A percentile compares a stretch with the other conserved stretches of the same genome.
These are phyloP conservation scores for Clitopilus hobsonii DNA, from an alignment of 768 basidiomycete species.

Conservation along the genomic window DNA sequence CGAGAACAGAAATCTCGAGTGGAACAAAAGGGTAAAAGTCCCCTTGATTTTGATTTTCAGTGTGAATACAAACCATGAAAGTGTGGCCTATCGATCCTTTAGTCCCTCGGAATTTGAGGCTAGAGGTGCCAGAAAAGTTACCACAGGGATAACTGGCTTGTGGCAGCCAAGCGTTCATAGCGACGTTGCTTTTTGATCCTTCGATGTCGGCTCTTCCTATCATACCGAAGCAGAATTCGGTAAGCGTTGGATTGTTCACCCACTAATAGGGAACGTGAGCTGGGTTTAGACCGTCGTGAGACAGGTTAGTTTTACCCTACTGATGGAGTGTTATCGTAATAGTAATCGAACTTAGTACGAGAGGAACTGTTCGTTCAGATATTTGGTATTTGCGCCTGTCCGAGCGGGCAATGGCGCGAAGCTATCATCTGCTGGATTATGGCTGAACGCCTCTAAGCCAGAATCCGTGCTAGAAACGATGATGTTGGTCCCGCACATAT, in stretches of 20 bases:
- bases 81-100: constrained; percentile 83
- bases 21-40: constrained; percentile 79
- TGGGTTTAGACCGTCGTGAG: constrained; percentile 82
- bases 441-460: constrained; percentile 83
- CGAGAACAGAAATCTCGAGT: constrained; percentile 78
- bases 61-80: constrained; percentile 80
- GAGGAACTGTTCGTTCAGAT: constrained; percentile 82
- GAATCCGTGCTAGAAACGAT: constrained; percentile 75
- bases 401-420: constrained; percentile 75
- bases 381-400: constrained; percentile 80
- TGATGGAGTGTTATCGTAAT: constrained; percentile 71
- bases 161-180: constrained; percentile 82
- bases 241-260: constrained; percentile 81
- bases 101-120: constrained; percentile 74
- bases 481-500: constrained; percentile 66
- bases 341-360: constrained; percentile 80
- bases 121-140: constrained; percentile 79
- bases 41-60: constrained; percentile 81
- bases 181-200: constrained; percentile 46
- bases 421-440: constrained; percentile 82
- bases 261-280: constrained; percentile 74
- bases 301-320: constrained; percentile 86
- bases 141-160: constrained; percentile 79
- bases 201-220: constrained; percentile 12
- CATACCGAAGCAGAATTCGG: constrained; percentile 41